phyloP scores from a whole-genome alignment of 176 grass and related monocot species.

The Musa schizocarpa region DNA sequence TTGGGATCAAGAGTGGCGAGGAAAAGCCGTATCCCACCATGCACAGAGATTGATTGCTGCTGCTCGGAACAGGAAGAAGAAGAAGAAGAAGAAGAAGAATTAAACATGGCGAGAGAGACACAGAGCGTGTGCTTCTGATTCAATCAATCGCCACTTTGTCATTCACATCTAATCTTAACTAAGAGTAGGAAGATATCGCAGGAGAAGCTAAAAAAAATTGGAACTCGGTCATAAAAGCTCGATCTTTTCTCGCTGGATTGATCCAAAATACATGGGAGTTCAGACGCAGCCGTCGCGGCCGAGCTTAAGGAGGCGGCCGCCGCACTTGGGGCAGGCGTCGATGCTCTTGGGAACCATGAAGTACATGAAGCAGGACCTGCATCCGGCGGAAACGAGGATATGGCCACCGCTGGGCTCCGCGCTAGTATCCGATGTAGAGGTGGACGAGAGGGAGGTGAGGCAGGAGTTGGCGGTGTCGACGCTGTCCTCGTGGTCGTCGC shows the following conservation, averaged over 20 bases:
- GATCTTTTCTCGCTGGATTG: not conserved
- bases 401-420: slow-evolving; percentile 24
- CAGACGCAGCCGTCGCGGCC: slow-evolving; percentile 3
- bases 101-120: not conserved
- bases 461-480: slow-evolving; percentile 1
- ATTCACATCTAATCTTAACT: no score
- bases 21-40: not conserved
- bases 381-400: not conserved
- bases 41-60: not conserved
- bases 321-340: slow-evolving; percentile 13
- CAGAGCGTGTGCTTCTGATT: not conserved
- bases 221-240: not conserved
- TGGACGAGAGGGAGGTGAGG: slow-evolving; percentile 48
- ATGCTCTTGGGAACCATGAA: slow-evolving; percentile 12
- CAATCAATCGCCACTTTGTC: no score
- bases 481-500: slow-evolving; percentile 25
- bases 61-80: not conserved
- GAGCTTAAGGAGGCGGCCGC: slow-evolving; percentile 11
- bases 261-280: not conserved
- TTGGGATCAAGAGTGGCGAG: not conserved
- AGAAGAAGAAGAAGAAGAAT: not conserved
- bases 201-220: not conserved
- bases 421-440: slow-evolving; percentile 46
- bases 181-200: not conserved
- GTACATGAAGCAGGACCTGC: slow-evolving; percentile 11